These are phyloP conservation scores for Torulaspora indica DNA, from an alignment of 805 yeast species.

Conservation along the genomic window DNA sequence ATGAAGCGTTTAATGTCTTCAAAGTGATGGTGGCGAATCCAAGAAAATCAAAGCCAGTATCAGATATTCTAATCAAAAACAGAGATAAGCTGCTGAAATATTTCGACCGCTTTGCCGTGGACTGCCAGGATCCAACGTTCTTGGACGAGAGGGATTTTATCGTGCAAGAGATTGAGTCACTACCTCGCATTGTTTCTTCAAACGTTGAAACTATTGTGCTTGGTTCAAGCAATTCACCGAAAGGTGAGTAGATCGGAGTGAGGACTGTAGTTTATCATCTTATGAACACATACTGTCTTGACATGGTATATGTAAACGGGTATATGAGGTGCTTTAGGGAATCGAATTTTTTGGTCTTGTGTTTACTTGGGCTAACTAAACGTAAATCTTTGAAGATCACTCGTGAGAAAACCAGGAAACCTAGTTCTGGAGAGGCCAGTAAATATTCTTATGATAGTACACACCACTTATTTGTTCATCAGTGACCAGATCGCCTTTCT, in stretches of 20 bases:
- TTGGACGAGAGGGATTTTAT: conserved; percentile 79
- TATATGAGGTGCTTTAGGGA: background rate
- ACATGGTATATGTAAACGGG: background rate
- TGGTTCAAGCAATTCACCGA: conserved; percentile 17
- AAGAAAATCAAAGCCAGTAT: conserved; percentile 69
- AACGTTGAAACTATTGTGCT: conserved; percentile 14
- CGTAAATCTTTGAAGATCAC: background rate
- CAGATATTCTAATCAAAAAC: conserved; percentile 79
- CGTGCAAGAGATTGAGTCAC: conserved; percentile 61
- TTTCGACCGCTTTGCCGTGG: conserved; percentile 57
- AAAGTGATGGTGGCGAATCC: conserved; percentile 97
- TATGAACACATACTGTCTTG: background rate
- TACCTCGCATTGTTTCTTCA: conserved; percentile 53
- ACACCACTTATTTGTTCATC: conserved; percentile 68
- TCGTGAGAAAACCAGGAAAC: no score
- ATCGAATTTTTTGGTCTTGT: background rate
- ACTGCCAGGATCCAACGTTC: conserved; percentile 56
- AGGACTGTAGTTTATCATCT: background rate
- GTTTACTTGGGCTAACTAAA: conserved; percentile 1
- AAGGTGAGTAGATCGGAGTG: conserved; percentile 4
- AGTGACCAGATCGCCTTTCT: conserved; percentile 51
- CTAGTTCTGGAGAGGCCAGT: conserved; percentile 19
- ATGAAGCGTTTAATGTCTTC: conserved; percentile 89
- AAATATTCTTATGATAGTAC: conserved; percentile 52
- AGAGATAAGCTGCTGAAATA: conserved; percentile 69